phyloP scores from a whole-genome alignment of 129 eudicot genomes.

The Artemisia tridentata region DNA sequence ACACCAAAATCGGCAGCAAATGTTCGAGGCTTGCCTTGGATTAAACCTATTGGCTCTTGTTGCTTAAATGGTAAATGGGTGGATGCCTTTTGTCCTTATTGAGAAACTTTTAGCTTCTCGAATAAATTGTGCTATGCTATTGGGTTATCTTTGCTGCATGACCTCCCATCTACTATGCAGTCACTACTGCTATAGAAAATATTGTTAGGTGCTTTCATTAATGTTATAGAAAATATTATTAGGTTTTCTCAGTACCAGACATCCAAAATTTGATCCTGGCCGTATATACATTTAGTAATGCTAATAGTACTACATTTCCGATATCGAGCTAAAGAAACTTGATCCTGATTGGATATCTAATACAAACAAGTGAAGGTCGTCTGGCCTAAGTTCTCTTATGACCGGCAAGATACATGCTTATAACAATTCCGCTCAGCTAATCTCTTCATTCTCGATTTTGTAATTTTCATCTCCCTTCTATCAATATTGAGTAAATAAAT shows the following conservation, averaged over 20 bases:
- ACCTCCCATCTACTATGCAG: not conserved
- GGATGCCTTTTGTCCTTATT: not conserved
- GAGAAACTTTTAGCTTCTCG: not conserved
- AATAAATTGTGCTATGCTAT: not conserved
- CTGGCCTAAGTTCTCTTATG: no score
- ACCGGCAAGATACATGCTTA: no score
- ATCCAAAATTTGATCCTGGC: not conserved
- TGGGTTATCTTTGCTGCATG: not conserved
- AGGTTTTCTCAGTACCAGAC: not conserved
- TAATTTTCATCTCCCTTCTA: not conserved
- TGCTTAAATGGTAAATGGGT: not conserved
- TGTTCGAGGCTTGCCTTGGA: not conserved
- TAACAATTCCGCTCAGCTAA: no score
- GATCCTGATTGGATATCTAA: no score
- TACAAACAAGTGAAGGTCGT: no score
- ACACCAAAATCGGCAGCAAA: no score
- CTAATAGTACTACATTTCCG: not conserved
- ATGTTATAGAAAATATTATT: not conserved
- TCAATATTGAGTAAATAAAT: slow-evolving; percentile 14
- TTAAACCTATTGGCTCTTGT: not conserved
- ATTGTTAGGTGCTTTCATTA: not conserved
- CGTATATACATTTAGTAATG: not conserved
- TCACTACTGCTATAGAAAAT: no score
- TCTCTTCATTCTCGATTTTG: not conserved
- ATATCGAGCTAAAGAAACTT: not conserved